phyloP scores from a whole-genome alignment of 768 basidiomycete genomes.

The Nidula microcarpa region DNA sequence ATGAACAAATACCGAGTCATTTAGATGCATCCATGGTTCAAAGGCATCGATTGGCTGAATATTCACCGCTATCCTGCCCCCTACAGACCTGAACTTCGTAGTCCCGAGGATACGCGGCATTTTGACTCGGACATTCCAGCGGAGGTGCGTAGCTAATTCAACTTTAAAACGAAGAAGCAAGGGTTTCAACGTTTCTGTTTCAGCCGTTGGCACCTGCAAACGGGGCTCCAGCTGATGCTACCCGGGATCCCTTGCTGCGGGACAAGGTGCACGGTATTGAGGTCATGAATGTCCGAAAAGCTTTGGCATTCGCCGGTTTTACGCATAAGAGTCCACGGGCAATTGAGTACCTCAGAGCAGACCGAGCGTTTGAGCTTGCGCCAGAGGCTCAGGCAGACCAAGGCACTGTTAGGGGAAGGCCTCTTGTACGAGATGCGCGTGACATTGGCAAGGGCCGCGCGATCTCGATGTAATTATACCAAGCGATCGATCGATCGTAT shows the following conservation, averaged over 20 bases:
- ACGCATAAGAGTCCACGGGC: constrained; percentile 86
- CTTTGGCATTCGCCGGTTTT: constrained; percentile 86
- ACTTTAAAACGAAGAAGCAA: constrained; percentile 19
- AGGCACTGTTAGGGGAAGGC: constrained; percentile 59
- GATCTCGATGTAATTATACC: constrained; percentile 67
- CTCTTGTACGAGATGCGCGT: constrained; percentile 56
- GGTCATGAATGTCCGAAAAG: constrained; percentile 88
- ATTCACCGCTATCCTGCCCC: constrained; percentile 84
- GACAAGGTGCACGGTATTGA: constrained; percentile 83
- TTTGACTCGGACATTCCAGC: constrained; percentile 94
- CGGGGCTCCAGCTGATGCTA: constrained; percentile 78
- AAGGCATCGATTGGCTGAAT: constrained; percentile 84
- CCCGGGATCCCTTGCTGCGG: constrained; percentile 84
- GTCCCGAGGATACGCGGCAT: constrained; percentile 88
- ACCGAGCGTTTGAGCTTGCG: constrained; percentile 56
- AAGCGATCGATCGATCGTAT: constrained; percentile 16
- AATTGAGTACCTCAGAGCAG: constrained; percentile 72
- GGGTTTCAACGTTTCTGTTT: constrained; percentile 25
- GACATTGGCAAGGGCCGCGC: constrained; percentile 73
- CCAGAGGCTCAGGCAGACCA: constrained; percentile 14
- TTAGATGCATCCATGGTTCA: constrained; percentile 88
- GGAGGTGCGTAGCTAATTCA: constrained; percentile 56
- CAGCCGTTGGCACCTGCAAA: constrained; percentile 89
- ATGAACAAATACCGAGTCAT: constrained; percentile 7
- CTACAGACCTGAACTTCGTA: constrained; percentile 79